A percentile compares a stretch with the other conserved stretches of the same genome.
Conservation (phyloP, 2,329 filamentous ascomycete species). For the Talaromyces islandicus region DNA sequence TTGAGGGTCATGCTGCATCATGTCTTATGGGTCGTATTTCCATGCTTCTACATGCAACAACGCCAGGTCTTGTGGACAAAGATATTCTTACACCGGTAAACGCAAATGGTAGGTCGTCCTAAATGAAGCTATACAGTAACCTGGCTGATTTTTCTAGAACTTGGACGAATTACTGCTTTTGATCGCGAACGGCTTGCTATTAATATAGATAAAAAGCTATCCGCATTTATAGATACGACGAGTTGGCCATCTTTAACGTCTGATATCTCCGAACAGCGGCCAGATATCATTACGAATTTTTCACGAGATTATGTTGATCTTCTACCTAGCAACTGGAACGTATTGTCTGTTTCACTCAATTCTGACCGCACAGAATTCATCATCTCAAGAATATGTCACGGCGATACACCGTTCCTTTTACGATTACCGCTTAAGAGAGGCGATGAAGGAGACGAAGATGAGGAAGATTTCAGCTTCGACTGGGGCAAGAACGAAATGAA, state of each 20-base stretch:
- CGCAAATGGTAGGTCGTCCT: conserved; percentile 31
- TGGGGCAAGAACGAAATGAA: conserved; percentile 72
- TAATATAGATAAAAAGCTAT: conserved; percentile 40
- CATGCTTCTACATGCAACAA: conserved; percentile 39
- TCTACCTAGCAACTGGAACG: conserved; percentile 75
- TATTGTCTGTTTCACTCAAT: conserved; percentile 77
- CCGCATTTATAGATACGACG: conserved; percentile 39
- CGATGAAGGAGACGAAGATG: conserved; percentile 65
- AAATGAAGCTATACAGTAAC: conserved; percentile 12
- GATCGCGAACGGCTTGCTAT: conserved; percentile 34
- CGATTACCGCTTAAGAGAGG: conserved; percentile 79
- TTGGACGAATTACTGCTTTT: conserved; percentile 37
- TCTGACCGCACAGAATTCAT: conserved; percentile 79
- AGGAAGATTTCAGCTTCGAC: conserved; percentile 78
- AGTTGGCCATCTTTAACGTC: conserved; percentile 42
- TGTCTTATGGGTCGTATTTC: conserved; percentile 35
- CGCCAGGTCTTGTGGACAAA: conserved; percentile 19
- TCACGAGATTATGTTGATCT: conserved; percentile 79
- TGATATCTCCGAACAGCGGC: conserved; percentile 13
- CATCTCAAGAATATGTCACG: conserved; percentile 75
- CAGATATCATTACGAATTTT: conserved; percentile 55
- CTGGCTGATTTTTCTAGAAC: conserved; percentile 20
- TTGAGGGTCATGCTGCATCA: conserved; percentile 33
- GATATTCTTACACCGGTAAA: conserved; percentile 29
- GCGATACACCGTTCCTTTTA: conserved; percentile 74